phyloP scores from a whole-genome alignment of 208 protist species.

The Novymonas esmeraldas region DNA sequence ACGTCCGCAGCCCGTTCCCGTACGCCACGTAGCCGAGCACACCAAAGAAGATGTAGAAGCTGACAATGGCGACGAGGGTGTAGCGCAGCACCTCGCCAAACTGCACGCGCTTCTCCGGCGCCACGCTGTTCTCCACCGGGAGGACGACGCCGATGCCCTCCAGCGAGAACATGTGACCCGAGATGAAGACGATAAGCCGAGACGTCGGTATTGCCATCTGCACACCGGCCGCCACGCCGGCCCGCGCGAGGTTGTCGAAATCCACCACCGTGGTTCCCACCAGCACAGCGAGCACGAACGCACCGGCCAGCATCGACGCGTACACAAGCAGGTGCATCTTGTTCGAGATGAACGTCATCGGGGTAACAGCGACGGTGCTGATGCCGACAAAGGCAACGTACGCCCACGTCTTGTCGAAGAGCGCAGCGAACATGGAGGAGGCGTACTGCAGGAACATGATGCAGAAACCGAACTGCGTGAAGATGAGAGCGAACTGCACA shows the following conservation, averaged over 20 bases:
- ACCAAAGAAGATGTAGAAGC: slow-evolving; percentile 69
- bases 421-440: slow-evolving; percentile 64
- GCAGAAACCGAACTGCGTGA: slow-evolving; percentile 90
- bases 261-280: slow-evolving; percentile 56
- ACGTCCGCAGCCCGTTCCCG: slow-evolving; percentile 64
- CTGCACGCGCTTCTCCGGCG: slow-evolving; percentile 38
- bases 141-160: slow-evolving; percentile 80
- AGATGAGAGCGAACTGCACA: slow-evolving; percentile 71
- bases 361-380: slow-evolving; percentile 56
- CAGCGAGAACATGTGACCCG: slow-evolving; percentile 80
- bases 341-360: slow-evolving; percentile 73
- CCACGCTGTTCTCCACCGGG: slow-evolving; percentile 79
- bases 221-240: slow-evolving; percentile 48
- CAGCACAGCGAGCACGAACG: slow-evolving; percentile 63
- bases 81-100: slow-evolving; percentile 57
- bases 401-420: slow-evolving; percentile 31
- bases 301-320: slow-evolving; percentile 62
- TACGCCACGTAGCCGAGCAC: slow-evolving; percentile 76
- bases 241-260: slow-evolving; percentile 32
- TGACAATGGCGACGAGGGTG: slow-evolving; percentile 57
- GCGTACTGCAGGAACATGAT: slow-evolving; percentile 83
- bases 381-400: slow-evolving; percentile 62
- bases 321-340: slow-evolving; percentile 60
- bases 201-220: slow-evolving; percentile 37
- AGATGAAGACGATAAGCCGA: slow-evolving; percentile 68